Conservation (phyloP, 345 rosid species). For the Eucalyptus marginata region DNA sequence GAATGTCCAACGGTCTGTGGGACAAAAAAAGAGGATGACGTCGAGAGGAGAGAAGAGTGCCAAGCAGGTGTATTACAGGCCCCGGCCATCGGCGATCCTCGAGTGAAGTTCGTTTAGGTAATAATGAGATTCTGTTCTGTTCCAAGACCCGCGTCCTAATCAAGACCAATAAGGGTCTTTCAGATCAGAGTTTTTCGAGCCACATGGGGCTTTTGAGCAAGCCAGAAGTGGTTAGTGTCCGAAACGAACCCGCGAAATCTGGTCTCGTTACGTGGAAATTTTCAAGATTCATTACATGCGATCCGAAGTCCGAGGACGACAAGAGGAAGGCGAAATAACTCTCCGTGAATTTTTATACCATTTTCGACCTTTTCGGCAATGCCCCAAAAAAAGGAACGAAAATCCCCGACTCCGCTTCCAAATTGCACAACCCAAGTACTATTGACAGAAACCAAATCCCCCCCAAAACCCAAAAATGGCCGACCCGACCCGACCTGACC, state of each 20-base stretch:
- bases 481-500: background rate
- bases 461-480: background rate
- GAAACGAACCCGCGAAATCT: background rate
- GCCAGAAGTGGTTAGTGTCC: background rate
- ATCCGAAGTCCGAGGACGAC: background rate
- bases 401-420: background rate
- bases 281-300: background rate
- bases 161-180: background rate
- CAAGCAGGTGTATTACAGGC: background rate
- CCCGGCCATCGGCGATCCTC: background rate
- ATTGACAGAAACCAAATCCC: background rate
- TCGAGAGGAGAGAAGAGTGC: background rate
- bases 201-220: background rate
- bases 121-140: background rate
- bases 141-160: background rate
- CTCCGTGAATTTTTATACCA: background rate
- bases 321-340: background rate
- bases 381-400: rapidly evolving
- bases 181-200: background rate
- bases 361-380: background rate
- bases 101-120: background rate
- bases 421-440: background rate
- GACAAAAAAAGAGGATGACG: background rate
- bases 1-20: background rate
- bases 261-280: background rate